Conservation (phyloP, 805 yeast species). For the Komagataella phaffii region DNA sequence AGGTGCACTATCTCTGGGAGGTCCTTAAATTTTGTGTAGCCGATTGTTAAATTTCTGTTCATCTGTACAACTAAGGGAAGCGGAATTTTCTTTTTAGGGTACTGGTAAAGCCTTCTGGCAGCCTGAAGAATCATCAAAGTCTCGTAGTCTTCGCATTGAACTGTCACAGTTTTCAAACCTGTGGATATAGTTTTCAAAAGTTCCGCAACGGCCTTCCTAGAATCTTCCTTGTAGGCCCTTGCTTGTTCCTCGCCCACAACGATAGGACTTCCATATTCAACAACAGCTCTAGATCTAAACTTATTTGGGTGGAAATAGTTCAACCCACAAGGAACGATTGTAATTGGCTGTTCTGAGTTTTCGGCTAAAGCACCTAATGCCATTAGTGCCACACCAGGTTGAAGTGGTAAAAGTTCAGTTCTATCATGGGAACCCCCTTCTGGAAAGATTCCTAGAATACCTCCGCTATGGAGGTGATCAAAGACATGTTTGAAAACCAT, state of each 20-base stretch:
- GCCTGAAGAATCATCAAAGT: slow-evolving; percentile 87
- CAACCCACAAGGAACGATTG: slow-evolving; percentile 92
- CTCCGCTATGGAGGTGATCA: slow-evolving; percentile 55
- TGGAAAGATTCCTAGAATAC: slow-evolving; percentile 85
- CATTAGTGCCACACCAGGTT: slow-evolving; percentile 97
- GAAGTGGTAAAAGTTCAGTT: slow-evolving; percentile 78
- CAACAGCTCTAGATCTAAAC: slow-evolving; percentile 88
- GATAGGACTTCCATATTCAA: slow-evolving; percentile 86
- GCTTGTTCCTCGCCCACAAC: slow-evolving; percentile 47
- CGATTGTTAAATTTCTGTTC: slow-evolving; percentile 75
- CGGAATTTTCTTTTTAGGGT: slow-evolving; percentile 58
- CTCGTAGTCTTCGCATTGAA: slow-evolving; percentile 77
- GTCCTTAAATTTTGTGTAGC: slow-evolving; percentile 63
- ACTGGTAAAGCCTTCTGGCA: slow-evolving; percentile 76
- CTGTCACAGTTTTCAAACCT: slow-evolving; percentile 71
- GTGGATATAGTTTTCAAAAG: slow-evolving; percentile 53
- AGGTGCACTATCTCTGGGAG: slow-evolving; percentile 56
- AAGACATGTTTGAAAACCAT: slow-evolving; percentile 72
- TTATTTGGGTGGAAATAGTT: slow-evolving; percentile 93
- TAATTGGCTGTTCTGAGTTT: slow-evolving; percentile 58
- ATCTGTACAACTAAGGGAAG: slow-evolving; percentile 79
- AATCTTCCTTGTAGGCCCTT: slow-evolving; percentile 46
- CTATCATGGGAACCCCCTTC: slow-evolving; percentile 99
- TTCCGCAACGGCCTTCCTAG: slow-evolving; percentile 57
- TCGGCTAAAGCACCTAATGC: slow-evolving; percentile 84